Evolutionary conservation across 176 grass and related monocot genomes (phyloP), one percentile per base, ranked within the genome.

Genomic region (Oryza rufipogon): DNA sequence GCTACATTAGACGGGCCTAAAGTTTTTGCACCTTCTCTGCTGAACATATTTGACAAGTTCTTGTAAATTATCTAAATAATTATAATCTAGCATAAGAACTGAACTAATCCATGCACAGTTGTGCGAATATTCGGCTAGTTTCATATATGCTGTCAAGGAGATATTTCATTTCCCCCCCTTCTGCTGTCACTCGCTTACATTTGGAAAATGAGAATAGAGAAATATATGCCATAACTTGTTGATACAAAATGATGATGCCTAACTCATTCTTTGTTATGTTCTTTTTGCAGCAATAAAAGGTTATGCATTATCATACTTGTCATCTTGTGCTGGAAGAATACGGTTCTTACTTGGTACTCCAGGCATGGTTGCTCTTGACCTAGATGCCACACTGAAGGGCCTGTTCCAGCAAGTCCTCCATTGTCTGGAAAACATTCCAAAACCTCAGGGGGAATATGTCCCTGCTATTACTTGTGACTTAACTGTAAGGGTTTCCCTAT

Each of bases 331-430:
- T 64, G 91, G 91, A 86, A 92, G 96, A 84, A 98, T 95, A 77
- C 89, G 96, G 46, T 98, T 95, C 85, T 95, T 98, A 85, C 89
- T 98, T 87, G 96, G 96, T 48, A 95, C 96, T 84, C 96, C 96
- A 58, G 96, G 96, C 74, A 98, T 98, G 96, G 96, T 98, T 64
- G 96, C 93, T 78, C 96, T 98, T 85, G 93, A 98, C 81, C 81
- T 98, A 68, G 96, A 98, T 90, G 84, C 93, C 9, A 98, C 87
- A 36, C 73, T 98, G 86, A 95, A 93, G 74, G 87, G 85, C 33
- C 91, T 95, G 66, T 95, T 98, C 83, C 96, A 98, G 85, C 96
- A 95, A 95, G 87, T 98, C 80, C 88, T 98, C 76, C 93, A 98
- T 87, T 95, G 93, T 72, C 85, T 98, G 13, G 96, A 98, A 85